Evolutionary conservation across 2,329 filamentous ascomycete species (phyloP).

Genomic region (Colletotrichum sidae): DNA sequence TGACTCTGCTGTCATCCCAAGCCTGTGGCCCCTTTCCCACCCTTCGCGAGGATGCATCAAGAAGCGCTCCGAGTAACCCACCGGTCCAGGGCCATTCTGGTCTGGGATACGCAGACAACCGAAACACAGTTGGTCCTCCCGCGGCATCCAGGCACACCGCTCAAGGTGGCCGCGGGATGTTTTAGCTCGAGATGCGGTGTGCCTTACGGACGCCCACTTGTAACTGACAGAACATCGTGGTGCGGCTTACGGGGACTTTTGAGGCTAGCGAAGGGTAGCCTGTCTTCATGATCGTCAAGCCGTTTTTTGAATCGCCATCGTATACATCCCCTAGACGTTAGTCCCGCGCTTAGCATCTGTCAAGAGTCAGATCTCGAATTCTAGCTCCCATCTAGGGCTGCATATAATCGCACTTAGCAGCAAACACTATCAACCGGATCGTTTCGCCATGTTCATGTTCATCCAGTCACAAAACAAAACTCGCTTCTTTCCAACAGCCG

Average conservation of each 20-base stretch:
- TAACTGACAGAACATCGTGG: neutral
- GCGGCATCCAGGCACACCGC: slow-evolving; percentile 7
- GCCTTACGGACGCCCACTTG: slow-evolving; percentile 5
- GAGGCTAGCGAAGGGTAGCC: slow-evolving; percentile 4
- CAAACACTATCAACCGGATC: neutral
- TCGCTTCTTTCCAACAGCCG: neutral
- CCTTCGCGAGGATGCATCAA: neutral
- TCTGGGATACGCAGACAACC: slow-evolving; percentile 1
- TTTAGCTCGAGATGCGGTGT: slow-evolving; percentile 1
- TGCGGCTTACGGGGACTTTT: slow-evolving; percentile 8
- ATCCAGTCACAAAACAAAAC: neutral
- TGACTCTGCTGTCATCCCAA: slow-evolving; percentile 32
- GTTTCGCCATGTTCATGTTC: neutral
- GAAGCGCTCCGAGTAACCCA: slow-evolving; percentile 1
- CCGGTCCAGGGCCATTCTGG: slow-evolving; percentile 17
- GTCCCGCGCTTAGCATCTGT: slow-evolving; percentile 10
- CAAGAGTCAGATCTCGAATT: neutral
- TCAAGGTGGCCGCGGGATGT: slow-evolving; percentile 3
- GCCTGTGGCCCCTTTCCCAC: neutral
- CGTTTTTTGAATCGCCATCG: neutral
- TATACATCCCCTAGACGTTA: neutral
- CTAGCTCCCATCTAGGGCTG: neutral
- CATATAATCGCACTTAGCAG: neutral
- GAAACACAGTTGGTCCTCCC: slow-evolving; percentile 2
- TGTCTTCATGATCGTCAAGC: neutral